Evolutionary conservation across 768 basidiomycete genomes (phyloP).

Genomic region (Macrolepiota fuliginosa): DNA sequence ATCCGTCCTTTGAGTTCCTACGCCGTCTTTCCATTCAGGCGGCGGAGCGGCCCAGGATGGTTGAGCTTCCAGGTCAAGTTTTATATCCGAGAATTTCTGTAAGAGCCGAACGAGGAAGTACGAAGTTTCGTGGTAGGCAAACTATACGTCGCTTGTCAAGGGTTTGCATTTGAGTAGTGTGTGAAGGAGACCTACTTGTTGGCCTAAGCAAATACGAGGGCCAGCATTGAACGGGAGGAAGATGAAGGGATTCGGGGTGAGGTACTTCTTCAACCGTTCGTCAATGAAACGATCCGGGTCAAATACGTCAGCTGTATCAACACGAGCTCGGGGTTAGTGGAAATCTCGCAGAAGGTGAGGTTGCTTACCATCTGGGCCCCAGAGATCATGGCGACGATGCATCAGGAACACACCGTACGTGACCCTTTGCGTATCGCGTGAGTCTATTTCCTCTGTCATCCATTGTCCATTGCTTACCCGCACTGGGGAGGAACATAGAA

Average conservation of each 20-base stretch:
- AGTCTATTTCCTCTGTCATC: not conserved
- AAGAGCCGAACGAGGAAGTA: constrained; percentile 61
- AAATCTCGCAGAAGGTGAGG: not conserved
- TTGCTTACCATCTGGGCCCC: constrained; percentile 62
- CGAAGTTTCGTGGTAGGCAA: constrained; percentile 65
- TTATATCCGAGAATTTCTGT: constrained; percentile 49
- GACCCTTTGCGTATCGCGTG: constrained; percentile 23
- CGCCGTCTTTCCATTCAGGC: constrained; percentile 35
- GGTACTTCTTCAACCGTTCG: constrained; percentile 51
- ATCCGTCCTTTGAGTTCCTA: constrained; percentile 43
- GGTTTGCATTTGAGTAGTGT: not conserved
- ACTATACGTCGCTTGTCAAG: constrained; percentile 28
- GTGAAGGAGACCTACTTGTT: constrained; percentile 32
- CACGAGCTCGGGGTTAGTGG: not conserved
- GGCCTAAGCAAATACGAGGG: constrained; percentile 50
- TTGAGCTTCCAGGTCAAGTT: constrained; percentile 43
- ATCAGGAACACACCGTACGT: constrained; percentile 52
- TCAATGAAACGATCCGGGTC: constrained; percentile 72
- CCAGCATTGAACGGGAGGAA: constrained; percentile 55
- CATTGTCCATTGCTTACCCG: not conserved
- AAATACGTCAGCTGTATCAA: constrained; percentile 45
- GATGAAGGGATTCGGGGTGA: constrained; percentile 56
- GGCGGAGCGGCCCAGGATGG: constrained; percentile 42
- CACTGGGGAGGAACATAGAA: not conserved
- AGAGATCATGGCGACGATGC: constrained; percentile 61